Conservation (phyloP, 2,329 filamentous ascomycete species). For the Parasarocladium wereldwijsianum region DNA sequence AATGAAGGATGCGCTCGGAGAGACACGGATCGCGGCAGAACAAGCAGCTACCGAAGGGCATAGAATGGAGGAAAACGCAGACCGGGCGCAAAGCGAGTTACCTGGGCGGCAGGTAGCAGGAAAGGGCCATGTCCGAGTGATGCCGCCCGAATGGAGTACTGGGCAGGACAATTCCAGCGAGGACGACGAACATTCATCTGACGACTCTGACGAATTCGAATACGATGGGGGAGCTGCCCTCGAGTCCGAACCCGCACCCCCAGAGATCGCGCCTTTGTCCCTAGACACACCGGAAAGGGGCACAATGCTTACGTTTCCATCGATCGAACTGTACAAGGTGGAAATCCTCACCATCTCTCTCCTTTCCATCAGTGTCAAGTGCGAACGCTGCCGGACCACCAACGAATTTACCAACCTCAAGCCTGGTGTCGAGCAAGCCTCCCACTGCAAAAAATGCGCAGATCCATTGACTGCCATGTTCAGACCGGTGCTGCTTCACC, state of each 20-base stretch:
- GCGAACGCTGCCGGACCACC: conserved; percentile 60
- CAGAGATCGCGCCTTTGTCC: conserved; percentile 6
- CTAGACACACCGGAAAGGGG: conserved; percentile 41
- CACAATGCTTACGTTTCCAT: conserved; percentile 67
- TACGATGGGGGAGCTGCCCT: conserved; percentile 27
- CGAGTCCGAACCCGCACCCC: conserved; percentile 12
- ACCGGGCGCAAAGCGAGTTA: conserved; percentile 6
- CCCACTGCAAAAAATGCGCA: conserved; percentile 45
- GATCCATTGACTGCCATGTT: conserved; percentile 37
- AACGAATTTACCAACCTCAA: conserved; percentile 56
- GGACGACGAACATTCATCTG: conserved; percentile 29
- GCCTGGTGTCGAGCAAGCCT: conserved; percentile 33
- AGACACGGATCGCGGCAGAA: neutral
- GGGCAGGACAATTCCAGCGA: conserved; percentile 20
- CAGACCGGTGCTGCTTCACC: conserved; percentile 56
- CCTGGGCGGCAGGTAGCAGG: conserved; percentile 21
- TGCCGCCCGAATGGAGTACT: conserved; percentile 75
- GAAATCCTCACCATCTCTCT: conserved; percentile 57
- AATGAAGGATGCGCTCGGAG: conserved; percentile 4
- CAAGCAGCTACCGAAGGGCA: neutral
- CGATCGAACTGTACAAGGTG: conserved; percentile 60
- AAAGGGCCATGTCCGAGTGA: conserved; percentile 50
- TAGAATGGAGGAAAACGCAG: conserved; percentile 2
- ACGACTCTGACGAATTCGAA: conserved; percentile 25
- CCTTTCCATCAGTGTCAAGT: conserved; percentile 60